Evolutionary conservation across 1,139 yeast genomes (phyloP), one percentile per base, ranked within the genome.

Genomic region (Kurtzmaniella quercitrusa): DNA sequence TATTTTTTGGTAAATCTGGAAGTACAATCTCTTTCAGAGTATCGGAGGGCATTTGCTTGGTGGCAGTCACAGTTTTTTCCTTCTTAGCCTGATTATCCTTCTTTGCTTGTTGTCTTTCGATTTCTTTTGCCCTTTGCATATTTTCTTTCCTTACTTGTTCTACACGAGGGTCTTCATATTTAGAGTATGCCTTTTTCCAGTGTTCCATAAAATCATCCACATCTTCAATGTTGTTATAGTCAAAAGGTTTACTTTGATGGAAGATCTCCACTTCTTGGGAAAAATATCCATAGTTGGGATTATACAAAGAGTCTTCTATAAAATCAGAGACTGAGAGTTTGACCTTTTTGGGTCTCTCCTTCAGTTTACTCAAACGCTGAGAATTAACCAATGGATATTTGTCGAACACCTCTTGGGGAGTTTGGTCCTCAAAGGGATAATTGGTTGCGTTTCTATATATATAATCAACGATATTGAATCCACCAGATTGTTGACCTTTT

Each of bases 291-390:
- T 88, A 89, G 49, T 73, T 57, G 0, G 94, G 90, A 59, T 89
- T 85, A 59, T 88, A 88, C 53, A 88, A 66, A 16, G 94, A 83
- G 58, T 88, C 95, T 53, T 88, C 95, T 46, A 88, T 88, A 60
- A 85, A 89, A 55, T 87, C 95, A 14, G 87, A 70, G 0, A 83
- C 68, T 25, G 83, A 65, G 91, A 88, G 83, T 56, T 85, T 82
- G 2, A 80, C 79, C 37, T 76, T 72, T 33, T 58, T 67, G 0
- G 96, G 96, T 27, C 93, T 70, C 43, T 51, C 55, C 39, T 63
- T 65, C 31, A 70, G 59, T 41, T 73, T 67, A 1, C 77, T 61
- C 41, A 85, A 63, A 46, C 72, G 73, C 25, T 66, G 65, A 10
- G 81, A 70, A 37, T 68, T 80, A 1, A 69, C 65, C 39, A 50